Evolutionary conservation across 352 stramenopile genomes (phyloP).

Genomic region (Globisporangium cystogenes): DNA sequence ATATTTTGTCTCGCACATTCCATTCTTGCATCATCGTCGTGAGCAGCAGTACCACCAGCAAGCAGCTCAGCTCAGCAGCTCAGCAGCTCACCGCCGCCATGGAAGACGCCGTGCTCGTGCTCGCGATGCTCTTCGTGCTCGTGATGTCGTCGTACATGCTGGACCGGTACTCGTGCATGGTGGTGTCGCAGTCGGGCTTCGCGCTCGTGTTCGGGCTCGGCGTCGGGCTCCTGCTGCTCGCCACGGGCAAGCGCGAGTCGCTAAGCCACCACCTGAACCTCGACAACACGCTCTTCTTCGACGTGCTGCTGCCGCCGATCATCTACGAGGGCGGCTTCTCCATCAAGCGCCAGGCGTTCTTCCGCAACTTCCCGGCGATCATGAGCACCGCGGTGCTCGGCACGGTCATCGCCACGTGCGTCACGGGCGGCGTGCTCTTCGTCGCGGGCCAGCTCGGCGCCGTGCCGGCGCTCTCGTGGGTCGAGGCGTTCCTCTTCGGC

Average conservation of each 20-base stretch:
- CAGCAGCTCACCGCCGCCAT: conserved; percentile 30
- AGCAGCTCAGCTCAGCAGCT: no score
- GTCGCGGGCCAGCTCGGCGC: conserved; percentile 47
- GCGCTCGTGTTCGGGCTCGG: conserved; percentile 75
- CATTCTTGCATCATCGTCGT: no score
- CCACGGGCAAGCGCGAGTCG: conserved; percentile 52
- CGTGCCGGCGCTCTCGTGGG: conserved; percentile 79
- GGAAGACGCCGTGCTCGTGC: conserved; percentile 78
- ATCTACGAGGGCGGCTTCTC: conserved; percentile 87
- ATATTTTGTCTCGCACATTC: no score
- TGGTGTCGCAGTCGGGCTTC: conserved; percentile 85
- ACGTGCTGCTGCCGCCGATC: conserved; percentile 81
- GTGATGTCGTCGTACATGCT: conserved; percentile 87
- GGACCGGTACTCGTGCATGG: conserved; percentile 77
- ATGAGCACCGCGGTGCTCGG: conserved; percentile 80
- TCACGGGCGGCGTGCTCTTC: conserved; percentile 72
- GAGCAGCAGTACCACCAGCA: neutral
- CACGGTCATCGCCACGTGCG: conserved; percentile 70
- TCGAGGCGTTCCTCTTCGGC: conserved; percentile 91
- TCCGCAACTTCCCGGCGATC: conserved; percentile 83
- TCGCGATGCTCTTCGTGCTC: conserved; percentile 83
- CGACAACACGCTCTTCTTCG: conserved; percentile 86
- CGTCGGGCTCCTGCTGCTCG: conserved; percentile 66
- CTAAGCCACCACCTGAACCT: conserved; percentile 80
- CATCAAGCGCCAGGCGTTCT: conserved; percentile 81